Conservation (phyloP, 352 stramenopile species). For the Blastocystis sp. region DNA sequence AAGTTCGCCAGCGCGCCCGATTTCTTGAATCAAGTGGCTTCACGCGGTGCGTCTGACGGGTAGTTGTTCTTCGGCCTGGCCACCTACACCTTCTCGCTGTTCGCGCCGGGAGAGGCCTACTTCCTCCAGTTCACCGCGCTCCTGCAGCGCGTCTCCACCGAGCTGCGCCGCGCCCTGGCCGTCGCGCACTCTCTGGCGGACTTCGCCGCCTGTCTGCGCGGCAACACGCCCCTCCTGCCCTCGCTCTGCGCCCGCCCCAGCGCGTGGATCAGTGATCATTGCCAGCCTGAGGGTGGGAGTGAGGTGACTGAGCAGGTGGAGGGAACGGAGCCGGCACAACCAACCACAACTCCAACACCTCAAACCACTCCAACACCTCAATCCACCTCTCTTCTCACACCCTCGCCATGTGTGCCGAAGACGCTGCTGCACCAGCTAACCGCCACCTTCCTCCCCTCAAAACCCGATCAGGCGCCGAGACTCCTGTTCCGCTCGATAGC, state of each 20-base stretch:
- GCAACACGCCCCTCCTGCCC: background rate
- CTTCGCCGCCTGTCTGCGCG: background rate
- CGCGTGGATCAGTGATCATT: too few relatives aligned
- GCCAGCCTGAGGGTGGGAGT: too few relatives aligned
- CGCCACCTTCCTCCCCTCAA: background rate
- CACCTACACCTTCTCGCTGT: conserved; percentile 16
- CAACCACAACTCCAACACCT: too few relatives aligned
- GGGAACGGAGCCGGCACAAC: background rate
- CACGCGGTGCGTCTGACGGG: background rate
- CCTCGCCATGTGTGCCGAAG: background rate
- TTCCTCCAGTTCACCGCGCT: conserved; percentile 49
- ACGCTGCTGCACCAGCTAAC: background rate
- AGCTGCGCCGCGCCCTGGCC: background rate
- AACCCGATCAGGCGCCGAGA: background rate
- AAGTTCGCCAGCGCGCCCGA: conserved; percentile 1
- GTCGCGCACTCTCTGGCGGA: background rate
- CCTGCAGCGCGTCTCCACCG: background rate
- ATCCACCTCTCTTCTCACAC: too few relatives aligned
- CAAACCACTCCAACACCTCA: too few relatives aligned
- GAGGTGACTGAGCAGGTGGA: background rate
- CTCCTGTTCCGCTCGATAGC: background rate
- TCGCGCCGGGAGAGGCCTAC: background rate
- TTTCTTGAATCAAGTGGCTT: conserved; percentile 4
- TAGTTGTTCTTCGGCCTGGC: conserved; percentile 35
- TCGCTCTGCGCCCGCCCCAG: background rate